Base-by-base conservation (phyloP, 306 rosid genomes). In the Gastrolobium villosum region DNA sequence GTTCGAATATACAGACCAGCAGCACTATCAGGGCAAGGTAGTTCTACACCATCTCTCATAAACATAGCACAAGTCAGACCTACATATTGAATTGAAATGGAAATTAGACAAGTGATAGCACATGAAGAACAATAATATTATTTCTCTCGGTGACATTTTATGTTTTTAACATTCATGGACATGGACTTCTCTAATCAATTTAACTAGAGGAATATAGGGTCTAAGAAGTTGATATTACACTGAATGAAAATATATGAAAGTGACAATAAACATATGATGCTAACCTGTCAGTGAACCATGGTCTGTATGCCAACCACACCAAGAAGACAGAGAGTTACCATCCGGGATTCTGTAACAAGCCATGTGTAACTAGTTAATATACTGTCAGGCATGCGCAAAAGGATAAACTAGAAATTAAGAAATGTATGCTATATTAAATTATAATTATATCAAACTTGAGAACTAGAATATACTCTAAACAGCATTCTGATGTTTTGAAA, bases 271-370 rank as follows among this genome's bases (percentile, higher is more conserved):
- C 9, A 66, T 55, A 53, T 55, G 64, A 40, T 34, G 62, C 13
- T 73, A 75, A 94, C 99, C 99, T 94, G 99, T 94, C 76, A 94
- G 87, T 46, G 99, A 94, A 79, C 97, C 97, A 70, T 94, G 97
- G 85, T 94, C 99, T 50, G 97, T 90, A 77, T 94, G 99, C 99
- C 97, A 92, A 37, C 99, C 99, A 61, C 99, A 94, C 99, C 99
- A 94, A 77, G 97, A 92, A 40, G 99, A 94, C 74, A 83, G 53
- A 55, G 91, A 69, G 76, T 82, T 65, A 48, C 50, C 65, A 86
- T 84, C 97, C 72, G 72, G 63, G 57, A 74, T 15, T 62, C 88
- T 81, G 92, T 71, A 83, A 86, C 84, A 86, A 60, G 83, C 70
- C 83, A 78, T 73, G 54, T 41, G 64, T 72, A 61, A 66, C 55